A percentile compares a stretch with the other conserved stretches of the same genome.
phyloP scores from a whole-genome alignment of 768 basidiomycete genomes.

The Lepiota venenata region DNA sequence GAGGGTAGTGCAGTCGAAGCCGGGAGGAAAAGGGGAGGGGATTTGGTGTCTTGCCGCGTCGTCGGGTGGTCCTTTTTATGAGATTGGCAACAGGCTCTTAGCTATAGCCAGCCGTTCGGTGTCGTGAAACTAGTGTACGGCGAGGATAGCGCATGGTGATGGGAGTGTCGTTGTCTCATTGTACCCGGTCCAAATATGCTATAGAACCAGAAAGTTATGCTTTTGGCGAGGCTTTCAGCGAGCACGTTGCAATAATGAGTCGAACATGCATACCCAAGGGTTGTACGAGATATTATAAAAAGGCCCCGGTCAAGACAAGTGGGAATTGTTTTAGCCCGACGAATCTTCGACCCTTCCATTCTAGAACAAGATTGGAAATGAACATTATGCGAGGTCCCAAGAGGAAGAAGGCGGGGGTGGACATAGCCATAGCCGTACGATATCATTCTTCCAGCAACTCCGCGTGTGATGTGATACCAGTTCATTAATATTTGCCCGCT shows the following conservation, averaged over 20 bases:
- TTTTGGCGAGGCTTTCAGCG: conserved; percentile 6
- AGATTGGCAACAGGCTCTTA: not conserved
- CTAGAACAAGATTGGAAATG: not conserved
- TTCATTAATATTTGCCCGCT: conserved; percentile 17
- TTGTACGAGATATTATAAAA: not conserved
- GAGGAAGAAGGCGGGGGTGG: not conserved
- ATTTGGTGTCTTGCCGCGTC: conserved; percentile 14
- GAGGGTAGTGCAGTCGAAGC: conserved; percentile 11
- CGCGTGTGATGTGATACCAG: not conserved
- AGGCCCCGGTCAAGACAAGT: not conserved
- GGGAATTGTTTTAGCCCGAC: not conserved
- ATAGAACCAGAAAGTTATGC: conserved; percentile 7
- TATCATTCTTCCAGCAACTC: not conserved
- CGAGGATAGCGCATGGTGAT: conserved; percentile 21
- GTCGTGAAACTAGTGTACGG: conserved; percentile 12
- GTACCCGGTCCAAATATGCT: conserved; percentile 2
- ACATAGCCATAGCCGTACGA: not conserved
- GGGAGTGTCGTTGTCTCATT: conserved; percentile 12
- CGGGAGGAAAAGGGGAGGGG: conserved; percentile 18
- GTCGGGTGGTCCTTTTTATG: conserved; percentile 18
- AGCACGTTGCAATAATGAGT: conserved; percentile 6
- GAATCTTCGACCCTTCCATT: not conserved
- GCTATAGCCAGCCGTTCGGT: not conserved
- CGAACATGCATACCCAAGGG: not conserved
- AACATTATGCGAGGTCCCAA: not conserved